Base-by-base conservation (phyloP, 2,329 filamentous ascomycete genomes). In the Ophiocordyceps camponoti-leonardi region DNA sequence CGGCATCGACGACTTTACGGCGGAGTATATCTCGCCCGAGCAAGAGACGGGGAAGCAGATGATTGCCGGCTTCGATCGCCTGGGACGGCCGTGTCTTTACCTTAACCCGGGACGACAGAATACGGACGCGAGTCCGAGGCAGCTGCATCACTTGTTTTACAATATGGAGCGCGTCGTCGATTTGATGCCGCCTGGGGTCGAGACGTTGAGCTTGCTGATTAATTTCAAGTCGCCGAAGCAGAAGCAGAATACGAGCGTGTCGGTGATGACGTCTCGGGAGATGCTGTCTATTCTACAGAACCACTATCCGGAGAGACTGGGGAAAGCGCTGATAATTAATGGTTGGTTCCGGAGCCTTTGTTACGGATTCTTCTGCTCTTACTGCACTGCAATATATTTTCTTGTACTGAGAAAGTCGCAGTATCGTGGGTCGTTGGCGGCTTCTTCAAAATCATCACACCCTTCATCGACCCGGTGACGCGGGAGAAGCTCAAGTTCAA, bases 41-140 rank as follows among this genome's bases (percentile, higher is more conserved):
- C 94, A 95, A 62, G 87, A 90, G 67, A 96, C 90, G 11, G 92
- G 92, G 53, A 98, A 98, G 70, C 90, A 96, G 63, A 73, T 94
- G 47, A 72, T 94, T 47, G 64, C 92, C 19, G 92, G 92, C 40
- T 98, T 79, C 63, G 92, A 98, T 66, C 84, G 81, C 48, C 69
- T 86, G 49, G 83, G 75, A 44, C 73, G 90, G n/a, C 86, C 88
- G 2, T 95, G 88, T 61, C 77, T 92, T 56, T 95, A 95, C 65
- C 75, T 98, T 48, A 82, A 83, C 59, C 92, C 92, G 1, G 85
- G 81, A 30, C 79, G 82, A 53, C 92, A 98, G 67, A 98, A 98
- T 69, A 96, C 92, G 1, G 81, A 93, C 53, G 74, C 79, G 47
- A 83, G 79, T 49, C 84, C 87, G 35, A 76, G 86, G 54, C 92